Base-by-base conservation (phyloP, 768 basidiomycete species). In the Omphalotus guepiniiformis region DNA sequence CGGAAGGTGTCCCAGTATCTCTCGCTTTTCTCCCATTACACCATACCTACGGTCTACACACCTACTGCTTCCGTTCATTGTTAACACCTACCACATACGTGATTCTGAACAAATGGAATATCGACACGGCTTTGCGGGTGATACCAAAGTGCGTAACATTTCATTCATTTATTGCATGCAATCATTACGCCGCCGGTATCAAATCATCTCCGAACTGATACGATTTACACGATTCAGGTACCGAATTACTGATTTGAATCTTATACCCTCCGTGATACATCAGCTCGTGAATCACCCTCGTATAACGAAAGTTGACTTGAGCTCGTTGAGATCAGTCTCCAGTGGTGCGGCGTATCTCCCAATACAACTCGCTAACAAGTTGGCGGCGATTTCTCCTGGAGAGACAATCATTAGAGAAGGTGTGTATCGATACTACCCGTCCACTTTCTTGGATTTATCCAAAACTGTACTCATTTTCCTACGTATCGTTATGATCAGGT, bases 291-390 rank as follows among this genome's bases (percentile, higher is more conserved):
- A 80, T 53, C 71, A 82, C 51, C 78, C 81, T 4, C 57, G 58
- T 6, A 70, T 72, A 5, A 59, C 68, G 29, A 69, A 74, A 29
- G 64, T 68, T 3, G 82, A 86, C 55, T 63, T 86, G 12, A 79
- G 74, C 53, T 75, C 73, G 0, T 56, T 88, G 1, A 58, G 63
- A 6, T 1, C 27, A 5, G 48, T 81, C 21, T 63, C 58, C 5
- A 74, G 72, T 49, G 86, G 85, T 4, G 87, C 82, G 0, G 85
- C 86, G 1, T 80, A 85, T 55, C 74, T 88, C 18, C 82, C 87
- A 0, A 72, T 75, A 1, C 68, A 76, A 16, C 68, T 89, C 6
- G 66, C 65, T 0, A 59, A 63, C 15, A 73, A 71, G 42, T 56
- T 83, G 12, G 40, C 55, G n/a, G 39, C 58, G 39, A 37, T 78